phyloP scores from a whole-genome alignment of 192 early-diverging fungal genomes.

The Backusella circina region DNA sequence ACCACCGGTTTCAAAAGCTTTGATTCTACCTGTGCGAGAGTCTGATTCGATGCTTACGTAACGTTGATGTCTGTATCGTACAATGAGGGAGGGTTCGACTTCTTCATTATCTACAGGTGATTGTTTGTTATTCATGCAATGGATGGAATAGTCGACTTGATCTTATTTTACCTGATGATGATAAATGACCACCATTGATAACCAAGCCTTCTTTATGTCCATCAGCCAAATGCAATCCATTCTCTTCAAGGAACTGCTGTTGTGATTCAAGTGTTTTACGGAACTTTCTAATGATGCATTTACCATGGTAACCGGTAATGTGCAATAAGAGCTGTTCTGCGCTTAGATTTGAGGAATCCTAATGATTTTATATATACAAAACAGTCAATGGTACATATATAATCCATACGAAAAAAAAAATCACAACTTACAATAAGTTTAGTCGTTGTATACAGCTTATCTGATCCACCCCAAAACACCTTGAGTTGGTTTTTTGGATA shows the following conservation, averaged over 20 bases:
- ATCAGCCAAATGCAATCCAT: slow-evolving; percentile 26
- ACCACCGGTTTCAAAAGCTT: slow-evolving; percentile 39
- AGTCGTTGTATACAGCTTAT: slow-evolving; percentile 10
- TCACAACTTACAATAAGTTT: slow-evolving; percentile 11
- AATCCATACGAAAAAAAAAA: neutral
- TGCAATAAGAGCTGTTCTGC: slow-evolving; percentile 41
- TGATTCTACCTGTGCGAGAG: slow-evolving; percentile 43
- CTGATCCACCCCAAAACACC: slow-evolving; percentile 33
- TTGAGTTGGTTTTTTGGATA: slow-evolving; percentile 45
- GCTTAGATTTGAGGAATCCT: slow-evolving; percentile 43
- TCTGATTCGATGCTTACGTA: slow-evolving; percentile 47
- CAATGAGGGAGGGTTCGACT: slow-evolving; percentile 22
- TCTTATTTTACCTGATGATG: slow-evolving; percentile 17
- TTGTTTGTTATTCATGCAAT: neutral
- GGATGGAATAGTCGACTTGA: neutral
- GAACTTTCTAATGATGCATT: slow-evolving; percentile 44
- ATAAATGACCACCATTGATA: neutral
- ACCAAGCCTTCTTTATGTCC: slow-evolving; percentile 9
- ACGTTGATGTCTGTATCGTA: slow-evolving; percentile 42
- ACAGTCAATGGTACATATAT: neutral
- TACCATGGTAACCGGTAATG: slow-evolving; percentile 38
- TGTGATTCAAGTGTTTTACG: slow-evolving; percentile 37
- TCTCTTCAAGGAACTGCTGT: slow-evolving; percentile 28
- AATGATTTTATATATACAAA: neutral
- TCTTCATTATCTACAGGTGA: neutral